phyloP scores from a whole-genome alignment of 176 grass and related monocot genomes.

The Aegilops umbellulata region DNA sequence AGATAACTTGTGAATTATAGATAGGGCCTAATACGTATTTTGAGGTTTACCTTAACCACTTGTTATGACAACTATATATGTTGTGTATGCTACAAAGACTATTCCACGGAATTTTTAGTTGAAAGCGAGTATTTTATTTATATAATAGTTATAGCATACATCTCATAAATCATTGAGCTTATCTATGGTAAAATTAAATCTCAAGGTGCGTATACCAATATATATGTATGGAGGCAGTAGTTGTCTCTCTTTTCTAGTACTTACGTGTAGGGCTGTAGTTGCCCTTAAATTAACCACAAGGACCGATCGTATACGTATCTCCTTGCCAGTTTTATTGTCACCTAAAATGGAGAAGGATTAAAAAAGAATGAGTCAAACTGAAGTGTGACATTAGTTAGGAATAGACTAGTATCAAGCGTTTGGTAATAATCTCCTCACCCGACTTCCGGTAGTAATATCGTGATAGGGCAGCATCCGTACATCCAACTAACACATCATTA shows the following conservation, averaged over 20 bases:
- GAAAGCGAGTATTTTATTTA: too few relatives aligned
- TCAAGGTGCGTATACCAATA: too few relatives aligned
- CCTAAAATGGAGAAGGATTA: neutral
- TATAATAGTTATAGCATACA: too few relatives aligned
- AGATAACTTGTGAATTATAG: too few relatives aligned
- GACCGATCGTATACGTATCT: conserved; percentile 57
- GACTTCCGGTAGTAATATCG: neutral
- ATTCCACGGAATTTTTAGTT: too few relatives aligned
- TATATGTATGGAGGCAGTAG: too few relatives aligned
- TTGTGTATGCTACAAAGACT: too few relatives aligned
- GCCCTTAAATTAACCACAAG: conserved; percentile 71
- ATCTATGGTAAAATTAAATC: too few relatives aligned
- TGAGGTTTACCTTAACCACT: too few relatives aligned
- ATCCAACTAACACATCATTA: neutral
- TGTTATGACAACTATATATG: too few relatives aligned
- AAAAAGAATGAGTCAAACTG: neutral
- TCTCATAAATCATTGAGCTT: too few relatives aligned
- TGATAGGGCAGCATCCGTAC: neutral
- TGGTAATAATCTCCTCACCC: neutral
- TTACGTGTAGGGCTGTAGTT: conserved; percentile 58
- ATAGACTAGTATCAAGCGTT: neutral
- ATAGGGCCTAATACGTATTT: neutral
- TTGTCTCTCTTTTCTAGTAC: neutral
- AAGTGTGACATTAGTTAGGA: neutral
- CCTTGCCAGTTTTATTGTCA: conserved; percentile 19